Evolutionary conservation across 164 flowering plant species (phyloP), one percentile per base, ranked within the genome.

Genomic region (Santalum album): DNA sequence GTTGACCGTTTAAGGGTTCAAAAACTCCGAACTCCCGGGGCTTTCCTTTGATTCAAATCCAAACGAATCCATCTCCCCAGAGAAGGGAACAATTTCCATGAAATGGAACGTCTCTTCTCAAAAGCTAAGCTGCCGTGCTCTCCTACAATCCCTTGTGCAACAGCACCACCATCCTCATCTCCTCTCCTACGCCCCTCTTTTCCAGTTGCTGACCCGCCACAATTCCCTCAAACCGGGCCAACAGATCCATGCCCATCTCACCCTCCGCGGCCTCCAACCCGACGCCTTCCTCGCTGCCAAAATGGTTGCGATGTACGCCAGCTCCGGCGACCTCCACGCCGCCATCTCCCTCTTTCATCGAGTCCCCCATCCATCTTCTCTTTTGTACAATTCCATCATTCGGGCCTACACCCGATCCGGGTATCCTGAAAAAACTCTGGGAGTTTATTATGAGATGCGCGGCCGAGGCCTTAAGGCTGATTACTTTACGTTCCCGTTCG

Each of bases 231-330:
- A 61, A 57, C 59, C 59, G 27, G 78, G 82, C 55, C 69, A 69
- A 27, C 82, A 80, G 54, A 38, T 69, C 53, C 84, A 79, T 49
- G 79, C 80, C 44, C 74, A 69, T 57, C 54, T 79, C 66, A 35
- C 52, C 51, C 71, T 75, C 52, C 76, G 63, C 0, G 81, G 79
- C 36, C 63, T 74, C 27, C 29, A 32, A 16, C 80, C 82, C 57
- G 39, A 56, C 32, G 63, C 73, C 26, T 71, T 75, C 34, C 62
- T 77, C 35, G 73, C 56, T 17, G 72, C 84, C 38, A 77, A 77
- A 24, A 75, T 79, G 69, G 73, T 77, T 2, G 78, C 84, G 4
- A 72, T 73, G 76, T 79, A 79, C 53, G 84, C 82, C n/a, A 77
- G 78, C 59, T 66, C 70, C 21, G 80, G 78, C 3, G 75, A 77